Evolutionary conservation across 73 alveolate species (phyloP).

Genomic region (Tetrahymena malaccensis): DNA sequence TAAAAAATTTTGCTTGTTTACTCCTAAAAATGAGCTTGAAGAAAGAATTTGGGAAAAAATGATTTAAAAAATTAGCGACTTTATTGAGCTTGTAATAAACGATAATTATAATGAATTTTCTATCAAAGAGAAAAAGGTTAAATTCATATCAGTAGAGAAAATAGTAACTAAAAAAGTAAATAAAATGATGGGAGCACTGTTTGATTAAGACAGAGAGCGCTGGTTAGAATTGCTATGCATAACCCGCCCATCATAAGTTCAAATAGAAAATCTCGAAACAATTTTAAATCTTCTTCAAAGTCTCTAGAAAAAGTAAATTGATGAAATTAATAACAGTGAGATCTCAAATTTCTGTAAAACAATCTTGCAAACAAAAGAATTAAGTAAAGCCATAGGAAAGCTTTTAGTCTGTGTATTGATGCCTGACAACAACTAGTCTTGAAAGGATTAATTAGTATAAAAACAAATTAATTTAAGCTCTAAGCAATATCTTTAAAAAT

Average conservation of each 20-base stretch:
- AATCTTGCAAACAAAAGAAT: not conserved
- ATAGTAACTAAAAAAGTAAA: not conserved
- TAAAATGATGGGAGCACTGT: not conserved
- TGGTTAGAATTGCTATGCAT: not conserved
- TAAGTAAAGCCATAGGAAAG: not conserved
- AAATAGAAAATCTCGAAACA: not conserved
- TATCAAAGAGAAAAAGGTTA: not conserved
- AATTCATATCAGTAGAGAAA: not conserved
- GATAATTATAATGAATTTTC: not conserved
- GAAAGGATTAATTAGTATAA: not conserved
- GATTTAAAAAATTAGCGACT: not conserved
- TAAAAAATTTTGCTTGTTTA: not conserved
- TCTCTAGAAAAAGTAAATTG: not conserved
- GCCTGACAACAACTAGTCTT: not conserved
- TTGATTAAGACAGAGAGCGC: not conserved
- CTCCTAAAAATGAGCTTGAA: not conserved
- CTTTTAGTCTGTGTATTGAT: not conserved
- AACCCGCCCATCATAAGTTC: not conserved
- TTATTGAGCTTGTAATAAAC: not conserved
- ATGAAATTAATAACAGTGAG: not conserved
- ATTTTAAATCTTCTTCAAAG: not conserved
- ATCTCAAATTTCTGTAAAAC: not conserved
- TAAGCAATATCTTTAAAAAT: not conserved
- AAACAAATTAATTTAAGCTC: not conserved
- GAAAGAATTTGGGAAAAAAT: not conserved